Percentiles rank a stretch among this genome's conserved stretches.
Evolutionary conservation across 2,329 filamentous ascomycete genomes (phyloP).

Genomic region (Cercospora berteroae): DNA sequence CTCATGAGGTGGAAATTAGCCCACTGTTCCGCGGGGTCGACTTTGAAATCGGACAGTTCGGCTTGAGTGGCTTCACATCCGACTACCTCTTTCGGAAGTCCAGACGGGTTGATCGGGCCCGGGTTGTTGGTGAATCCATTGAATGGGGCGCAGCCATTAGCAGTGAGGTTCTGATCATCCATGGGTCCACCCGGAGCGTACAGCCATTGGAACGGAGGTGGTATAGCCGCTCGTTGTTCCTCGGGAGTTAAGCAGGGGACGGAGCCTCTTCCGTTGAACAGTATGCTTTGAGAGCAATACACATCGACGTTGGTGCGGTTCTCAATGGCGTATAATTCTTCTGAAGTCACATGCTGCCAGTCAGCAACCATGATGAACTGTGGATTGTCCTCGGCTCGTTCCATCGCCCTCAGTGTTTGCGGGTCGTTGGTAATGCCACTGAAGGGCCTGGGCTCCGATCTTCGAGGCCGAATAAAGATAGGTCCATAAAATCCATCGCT

Average conservation of each 20-base stretch:
- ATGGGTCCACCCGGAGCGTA: slow-evolving; percentile 11
- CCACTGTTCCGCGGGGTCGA: slow-evolving; percentile 20
- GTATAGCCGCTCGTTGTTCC: slow-evolving; percentile 13
- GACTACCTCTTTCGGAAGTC: slow-evolving; percentile 14
- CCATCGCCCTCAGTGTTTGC: slow-evolving; percentile 5
- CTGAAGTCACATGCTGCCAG: slow-evolving; percentile 18
- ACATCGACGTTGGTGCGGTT: slow-evolving; percentile 16
- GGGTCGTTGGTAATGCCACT: slow-evolving; percentile 10
- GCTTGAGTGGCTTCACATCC: slow-evolving; percentile 11
- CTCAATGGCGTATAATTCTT: slow-evolving; percentile 4
- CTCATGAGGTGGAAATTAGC: slow-evolving; percentile 20
- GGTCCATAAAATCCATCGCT: slow-evolving; percentile 22
- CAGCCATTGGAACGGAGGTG: slow-evolving; percentile 15
- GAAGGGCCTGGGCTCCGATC: slow-evolving; percentile 3
- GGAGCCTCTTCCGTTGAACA: slow-evolving; percentile 21
- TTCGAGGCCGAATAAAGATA: slow-evolving; percentile 18
- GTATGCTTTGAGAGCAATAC: slow-evolving; percentile 19
- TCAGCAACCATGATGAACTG: slow-evolving; percentile 20
- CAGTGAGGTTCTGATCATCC: slow-evolving; percentile 2
- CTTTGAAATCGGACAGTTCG: slow-evolving; percentile 12
- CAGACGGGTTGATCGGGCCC: slow-evolving; percentile 6
- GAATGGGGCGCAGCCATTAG: slow-evolving; percentile 19
- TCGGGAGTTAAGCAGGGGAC: slow-evolving; percentile 18
- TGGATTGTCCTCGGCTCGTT: slow-evolving; percentile 11
- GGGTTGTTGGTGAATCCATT: slow-evolving; percentile 8